Evolutionary conservation across 768 basidiomycete species (phyloP).

Genomic region (Leucosporidium creatinivorum): DNA sequence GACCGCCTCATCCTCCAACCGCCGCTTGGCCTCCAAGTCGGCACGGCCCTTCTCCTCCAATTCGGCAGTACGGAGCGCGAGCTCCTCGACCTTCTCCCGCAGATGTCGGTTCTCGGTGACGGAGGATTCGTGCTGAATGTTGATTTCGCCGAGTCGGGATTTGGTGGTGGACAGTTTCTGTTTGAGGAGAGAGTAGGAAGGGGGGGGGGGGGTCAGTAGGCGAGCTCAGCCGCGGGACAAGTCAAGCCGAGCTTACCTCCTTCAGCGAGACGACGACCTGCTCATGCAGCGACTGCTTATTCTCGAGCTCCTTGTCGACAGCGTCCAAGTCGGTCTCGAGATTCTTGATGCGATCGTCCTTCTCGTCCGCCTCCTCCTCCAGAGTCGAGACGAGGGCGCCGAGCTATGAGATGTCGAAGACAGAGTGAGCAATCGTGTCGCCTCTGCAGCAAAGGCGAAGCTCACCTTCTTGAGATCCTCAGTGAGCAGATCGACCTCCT

Average conservation of each 20-base stretch:
- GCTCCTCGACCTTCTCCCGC: slow-evolving; percentile 65
- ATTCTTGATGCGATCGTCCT: slow-evolving; percentile 40
- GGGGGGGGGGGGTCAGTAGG: not conserved
- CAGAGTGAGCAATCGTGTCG: too few relatives aligned
- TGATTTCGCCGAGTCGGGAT: slow-evolving; percentile 58
- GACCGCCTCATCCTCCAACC: slow-evolving; percentile 38
- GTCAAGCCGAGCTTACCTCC: slow-evolving; percentile 51
- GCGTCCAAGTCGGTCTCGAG: slow-evolving; percentile 51
- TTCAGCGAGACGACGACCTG: slow-evolving; percentile 72
- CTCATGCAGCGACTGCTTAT: slow-evolving; percentile 55
- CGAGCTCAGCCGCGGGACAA: not conserved
- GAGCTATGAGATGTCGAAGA: slow-evolving; percentile 36
- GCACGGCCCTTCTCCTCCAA: slow-evolving; percentile 66
- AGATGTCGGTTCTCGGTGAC: slow-evolving; percentile 59
- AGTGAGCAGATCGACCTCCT: slow-evolving; percentile 34
- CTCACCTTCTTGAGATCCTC: slow-evolving; percentile 37
- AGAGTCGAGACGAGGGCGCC: slow-evolving; percentile 69
- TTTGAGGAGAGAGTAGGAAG: too few relatives aligned
- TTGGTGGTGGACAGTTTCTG: slow-evolving; percentile 67
- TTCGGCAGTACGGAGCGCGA: slow-evolving; percentile 49
- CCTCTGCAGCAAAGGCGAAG: too few relatives aligned
- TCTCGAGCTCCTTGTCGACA: slow-evolving; percentile 48
- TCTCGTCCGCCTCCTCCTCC: slow-evolving; percentile 73
- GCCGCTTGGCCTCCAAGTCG: slow-evolving; percentile 53
- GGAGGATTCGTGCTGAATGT: slow-evolving; percentile 57